phyloP scores from a whole-genome alignment of 2,329 filamentous ascomycete genomes.

The Aureobasidium leucospermi region DNA sequence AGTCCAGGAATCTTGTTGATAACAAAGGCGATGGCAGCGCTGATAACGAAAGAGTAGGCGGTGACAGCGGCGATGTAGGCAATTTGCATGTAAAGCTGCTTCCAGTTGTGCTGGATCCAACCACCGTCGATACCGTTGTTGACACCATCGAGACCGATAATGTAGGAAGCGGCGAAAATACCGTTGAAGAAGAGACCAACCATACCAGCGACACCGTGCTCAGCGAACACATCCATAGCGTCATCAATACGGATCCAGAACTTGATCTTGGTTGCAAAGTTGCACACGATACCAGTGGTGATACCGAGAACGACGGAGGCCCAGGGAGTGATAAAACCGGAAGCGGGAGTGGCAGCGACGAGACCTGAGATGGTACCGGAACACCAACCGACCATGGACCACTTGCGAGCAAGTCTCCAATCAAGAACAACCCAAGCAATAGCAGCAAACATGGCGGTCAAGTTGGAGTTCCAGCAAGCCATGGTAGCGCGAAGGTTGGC shows the following conservation, averaged over 20 bases:
- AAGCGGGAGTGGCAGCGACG: constrained; percentile 78
- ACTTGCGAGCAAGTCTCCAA: constrained; percentile 88
- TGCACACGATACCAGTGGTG: constrained; percentile 61
- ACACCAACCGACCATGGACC: constrained; percentile 91
- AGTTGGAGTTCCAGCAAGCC: constrained; percentile 96
- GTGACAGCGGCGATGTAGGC: constrained; percentile 63
- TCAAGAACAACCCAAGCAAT: constrained; percentile 94
- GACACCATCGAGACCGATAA: constrained; percentile 69
- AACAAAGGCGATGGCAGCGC: constrained; percentile 62
- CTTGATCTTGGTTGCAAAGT: constrained; percentile 77
- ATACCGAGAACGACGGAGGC: constrained; percentile 55
- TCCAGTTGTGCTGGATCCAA: constrained; percentile 68
- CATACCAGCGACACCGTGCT: constrained; percentile 79
- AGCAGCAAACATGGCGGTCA: constrained; percentile 85
- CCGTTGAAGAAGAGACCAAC: constrained; percentile 72
- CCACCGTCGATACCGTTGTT: constrained; percentile 57
- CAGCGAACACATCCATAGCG: constrained; percentile 83
- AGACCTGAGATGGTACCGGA: constrained; percentile 81
- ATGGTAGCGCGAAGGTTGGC: constrained; percentile 90
- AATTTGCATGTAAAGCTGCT: constrained; percentile 70
- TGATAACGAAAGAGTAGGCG: constrained; percentile 66
- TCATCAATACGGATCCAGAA: constrained; percentile 76
- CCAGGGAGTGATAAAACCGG: constrained; percentile 69
- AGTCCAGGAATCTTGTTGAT: constrained; percentile 73
- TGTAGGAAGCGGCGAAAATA: constrained; percentile 61